phyloP scores from a whole-genome alignment of 345 rosid genomes.

The Linum lewisii region DNA sequence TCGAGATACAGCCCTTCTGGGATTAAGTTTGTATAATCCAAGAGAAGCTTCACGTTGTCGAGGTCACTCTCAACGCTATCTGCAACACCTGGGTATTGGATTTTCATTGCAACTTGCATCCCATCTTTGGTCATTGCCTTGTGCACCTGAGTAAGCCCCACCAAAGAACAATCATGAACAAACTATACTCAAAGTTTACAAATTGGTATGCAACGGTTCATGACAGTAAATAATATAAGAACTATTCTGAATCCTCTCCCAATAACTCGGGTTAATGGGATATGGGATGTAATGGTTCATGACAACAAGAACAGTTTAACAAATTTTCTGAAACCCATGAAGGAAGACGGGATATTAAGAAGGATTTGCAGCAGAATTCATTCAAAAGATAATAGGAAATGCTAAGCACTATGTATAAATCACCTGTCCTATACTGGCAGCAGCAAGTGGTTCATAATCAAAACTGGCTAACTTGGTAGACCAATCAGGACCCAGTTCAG shows the following conservation, averaged over 20 bases:
- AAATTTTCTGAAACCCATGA: too few species aligned
- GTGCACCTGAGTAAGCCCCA: slow-evolving; percentile 46
- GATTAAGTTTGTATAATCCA: slow-evolving; percentile 76
- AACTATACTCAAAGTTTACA: too few species aligned
- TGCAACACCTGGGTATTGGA: slow-evolving; percentile 99
- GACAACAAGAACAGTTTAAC: too few species aligned
- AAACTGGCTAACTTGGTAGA: slow-evolving; percentile 67
- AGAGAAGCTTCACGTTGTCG: slow-evolving; percentile 77
- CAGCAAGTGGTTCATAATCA: slow-evolving; percentile 92
- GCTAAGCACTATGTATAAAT: slow-evolving; percentile 1
- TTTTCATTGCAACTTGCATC: slow-evolving; percentile 76
- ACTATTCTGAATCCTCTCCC: too few species aligned
- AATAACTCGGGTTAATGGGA: too few species aligned
- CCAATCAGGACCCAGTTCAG: slow-evolving; percentile 85
- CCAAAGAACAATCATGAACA: background rate
- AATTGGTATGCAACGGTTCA: too few species aligned
- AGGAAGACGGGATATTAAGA: too few species aligned
- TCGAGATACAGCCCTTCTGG: slow-evolving; percentile 91
- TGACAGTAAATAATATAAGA: too few species aligned
- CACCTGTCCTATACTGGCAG: slow-evolving; percentile 99
- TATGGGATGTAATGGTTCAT: too few species aligned
- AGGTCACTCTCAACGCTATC: slow-evolving; percentile 92
- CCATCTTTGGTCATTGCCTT: slow-evolving; percentile 73
- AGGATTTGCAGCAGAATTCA: too few species aligned
- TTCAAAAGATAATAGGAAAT: background rate